These are phyloP conservation scores for Neurospora sp. DNA, from an alignment of 495 filamentous ascomycete genomes.

Conservation along the genomic window DNA sequence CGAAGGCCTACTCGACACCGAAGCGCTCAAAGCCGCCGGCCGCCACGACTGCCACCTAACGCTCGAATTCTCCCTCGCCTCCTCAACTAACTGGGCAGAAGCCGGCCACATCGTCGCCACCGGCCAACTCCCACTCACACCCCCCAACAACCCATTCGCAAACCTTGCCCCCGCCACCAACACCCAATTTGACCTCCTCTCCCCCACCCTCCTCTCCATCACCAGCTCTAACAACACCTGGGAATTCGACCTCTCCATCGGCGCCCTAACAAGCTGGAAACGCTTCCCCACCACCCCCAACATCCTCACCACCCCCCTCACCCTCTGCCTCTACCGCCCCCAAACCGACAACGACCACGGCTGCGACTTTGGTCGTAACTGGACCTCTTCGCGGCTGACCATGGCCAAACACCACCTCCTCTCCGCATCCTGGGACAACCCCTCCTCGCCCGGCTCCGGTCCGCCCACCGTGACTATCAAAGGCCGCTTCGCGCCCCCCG, in stretches of 20 bases:
- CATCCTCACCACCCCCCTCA: constrained; percentile 33
- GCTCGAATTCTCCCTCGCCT: constrained; percentile 32
- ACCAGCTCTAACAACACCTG: constrained; percentile 19
- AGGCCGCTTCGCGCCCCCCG: constrained; percentile 45
- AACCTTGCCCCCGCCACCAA: neutral
- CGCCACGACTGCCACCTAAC: constrained; percentile 31
- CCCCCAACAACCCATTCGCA: constrained; percentile 9
- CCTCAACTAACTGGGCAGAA: constrained; percentile 33
- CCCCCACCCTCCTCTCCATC: constrained; percentile 17
- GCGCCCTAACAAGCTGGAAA: constrained; percentile 29
- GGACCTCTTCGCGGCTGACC: constrained; percentile 29
- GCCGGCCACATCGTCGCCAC: constrained; percentile 41
- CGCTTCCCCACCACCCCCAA: constrained; percentile 15
- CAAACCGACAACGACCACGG: constrained; percentile 58
- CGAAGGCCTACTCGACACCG: constrained; percentile 6
- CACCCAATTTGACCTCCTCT: neutral
- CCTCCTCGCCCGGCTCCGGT: constrained; percentile 9
- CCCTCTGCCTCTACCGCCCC: constrained; percentile 40
- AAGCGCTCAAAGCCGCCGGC: neutral
- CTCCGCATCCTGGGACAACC: constrained; percentile 25
- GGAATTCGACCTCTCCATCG: constrained; percentile 32
- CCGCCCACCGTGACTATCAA: constrained; percentile 29
- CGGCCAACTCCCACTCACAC: constrained; percentile 35
- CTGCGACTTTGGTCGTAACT: constrained; percentile 32
- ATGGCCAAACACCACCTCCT: constrained; percentile 35